A percentile compares a stretch with the other conserved stretches of the same genome.
phyloP scores from a whole-genome alignment of 2,329 filamentous ascomycete species.

The Aureobasidium sp. region DNA sequence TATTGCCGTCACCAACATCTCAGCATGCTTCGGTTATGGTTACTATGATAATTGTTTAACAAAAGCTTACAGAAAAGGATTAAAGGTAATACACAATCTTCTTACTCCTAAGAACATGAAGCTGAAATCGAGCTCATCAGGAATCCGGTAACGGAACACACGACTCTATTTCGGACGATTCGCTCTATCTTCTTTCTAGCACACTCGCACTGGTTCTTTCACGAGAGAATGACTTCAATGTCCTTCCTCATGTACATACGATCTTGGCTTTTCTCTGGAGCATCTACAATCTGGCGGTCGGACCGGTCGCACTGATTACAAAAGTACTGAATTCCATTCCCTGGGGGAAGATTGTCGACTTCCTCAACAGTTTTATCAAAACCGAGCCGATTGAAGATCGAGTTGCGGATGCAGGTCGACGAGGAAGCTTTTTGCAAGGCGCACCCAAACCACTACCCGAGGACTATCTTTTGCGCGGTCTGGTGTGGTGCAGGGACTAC shows the following conservation, averaged over 20 bases:
- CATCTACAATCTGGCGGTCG: constrained; percentile 23
- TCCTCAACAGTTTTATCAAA: constrained; percentile 45
- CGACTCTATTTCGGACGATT: not conserved
- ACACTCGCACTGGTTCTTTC: constrained; percentile 32
- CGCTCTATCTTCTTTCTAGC: not conserved
- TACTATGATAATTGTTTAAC: constrained; percentile 40
- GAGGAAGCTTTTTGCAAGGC: constrained; percentile 30
- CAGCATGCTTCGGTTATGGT: constrained; percentile 47
- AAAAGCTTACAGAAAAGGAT: constrained; percentile 14
- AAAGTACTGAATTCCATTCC: constrained; percentile 36
- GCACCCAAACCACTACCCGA: constrained; percentile 54
- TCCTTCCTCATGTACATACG: constrained; percentile 55
- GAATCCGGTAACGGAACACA: not conserved
- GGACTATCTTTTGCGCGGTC: constrained; percentile 58
- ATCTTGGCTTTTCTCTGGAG: constrained; percentile 51
- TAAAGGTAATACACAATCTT: not conserved
- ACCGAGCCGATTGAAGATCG: constrained; percentile 28
- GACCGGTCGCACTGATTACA: not conserved
- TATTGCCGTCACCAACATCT: constrained; percentile 49
- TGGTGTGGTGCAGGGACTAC: constrained; percentile 52
- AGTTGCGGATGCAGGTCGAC: constrained; percentile 26
- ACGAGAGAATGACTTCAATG: constrained; percentile 26
- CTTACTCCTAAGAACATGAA: not conserved
- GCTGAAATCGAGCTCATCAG: not conserved
- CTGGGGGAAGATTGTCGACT: constrained; percentile 45